A percentile compares a stretch with the other conserved stretches of the same genome.
Conservation (phyloP, 106 monocot species). For the Platanthera zijinensis region DNA sequence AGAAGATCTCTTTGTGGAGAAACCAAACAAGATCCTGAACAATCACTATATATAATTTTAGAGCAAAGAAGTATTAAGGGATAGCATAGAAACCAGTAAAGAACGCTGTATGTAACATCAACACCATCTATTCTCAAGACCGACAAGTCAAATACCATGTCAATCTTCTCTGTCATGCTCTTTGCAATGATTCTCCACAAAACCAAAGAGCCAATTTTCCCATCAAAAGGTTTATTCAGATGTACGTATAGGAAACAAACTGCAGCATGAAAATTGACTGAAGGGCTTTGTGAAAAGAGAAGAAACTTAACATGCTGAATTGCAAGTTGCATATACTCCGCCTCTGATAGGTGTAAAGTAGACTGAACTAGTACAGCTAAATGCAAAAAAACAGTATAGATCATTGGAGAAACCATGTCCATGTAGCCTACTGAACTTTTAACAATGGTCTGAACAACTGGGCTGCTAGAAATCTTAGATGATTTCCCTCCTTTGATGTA, state of each 20-base stretch:
- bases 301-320: constrained; percentile 7
- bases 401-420: constrained; percentile 31
- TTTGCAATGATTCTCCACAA: constrained; percentile 29
- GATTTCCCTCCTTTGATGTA: constrained; percentile 26
- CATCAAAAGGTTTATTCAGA: not conserved
- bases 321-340: constrained; percentile 8
- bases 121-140: constrained; percentile 5
- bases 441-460: constrained; percentile 5
- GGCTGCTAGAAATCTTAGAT: constrained; percentile 4
- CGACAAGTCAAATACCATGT: not conserved
- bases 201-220: constrained; percentile 8
- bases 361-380: constrained; percentile 21
- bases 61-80: constrained; percentile 16
- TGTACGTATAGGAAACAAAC: constrained; percentile 32
- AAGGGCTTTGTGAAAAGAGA: constrained; percentile 12
- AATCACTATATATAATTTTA: not conserved
- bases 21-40: constrained; percentile 9
- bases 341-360: constrained; percentile 7
- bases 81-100: constrained; percentile 30
- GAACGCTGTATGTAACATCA: not conserved
- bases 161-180: constrained; percentile 13
- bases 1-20: constrained; percentile 13
- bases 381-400: constrained; percentile 23
- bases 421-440: constrained; percentile 14
- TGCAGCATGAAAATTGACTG: constrained; percentile 19